Conservation (phyloP, 805 yeast genomes). For the Myxozyma melibiosi region DNA sequence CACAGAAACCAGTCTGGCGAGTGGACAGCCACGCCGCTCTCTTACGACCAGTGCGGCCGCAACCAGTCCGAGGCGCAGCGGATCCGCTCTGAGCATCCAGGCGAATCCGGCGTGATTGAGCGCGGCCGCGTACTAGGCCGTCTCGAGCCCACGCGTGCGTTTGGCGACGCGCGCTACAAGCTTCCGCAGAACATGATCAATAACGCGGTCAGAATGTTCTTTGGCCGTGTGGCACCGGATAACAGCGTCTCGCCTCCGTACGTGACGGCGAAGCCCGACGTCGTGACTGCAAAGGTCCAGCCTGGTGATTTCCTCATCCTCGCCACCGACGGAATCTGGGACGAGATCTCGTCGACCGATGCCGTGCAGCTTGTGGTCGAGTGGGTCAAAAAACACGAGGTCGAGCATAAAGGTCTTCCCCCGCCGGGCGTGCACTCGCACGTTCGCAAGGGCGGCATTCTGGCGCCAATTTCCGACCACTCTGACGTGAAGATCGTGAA, state of each 20-base stretch:
- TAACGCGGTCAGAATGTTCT: slow-evolving; percentile 68
- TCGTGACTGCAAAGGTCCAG: slow-evolving; percentile 76
- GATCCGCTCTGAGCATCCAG: slow-evolving; percentile 87
- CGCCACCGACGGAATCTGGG: slow-evolving; percentile 94
- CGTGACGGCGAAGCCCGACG: slow-evolving; percentile 91
- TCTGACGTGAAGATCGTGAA: slow-evolving; percentile 16
- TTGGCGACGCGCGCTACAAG: slow-evolving; percentile 95
- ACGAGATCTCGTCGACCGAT: slow-evolving; percentile 87
- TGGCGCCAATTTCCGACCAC: slow-evolving; percentile 19
- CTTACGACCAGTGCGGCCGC: slow-evolving; percentile 93
- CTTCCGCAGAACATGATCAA: slow-evolving; percentile 77
- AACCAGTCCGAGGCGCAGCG: slow-evolving; percentile 84
- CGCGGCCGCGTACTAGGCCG: slow-evolving; percentile 92
- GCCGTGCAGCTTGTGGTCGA: slow-evolving; percentile 88
- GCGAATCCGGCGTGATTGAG: slow-evolving; percentile 70
- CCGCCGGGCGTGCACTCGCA: slow-evolving; percentile 43
- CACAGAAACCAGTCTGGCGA: slow-evolving; percentile 52
- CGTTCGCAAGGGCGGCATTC: slow-evolving; percentile 24
- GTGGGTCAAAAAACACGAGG: slow-evolving; percentile 81
- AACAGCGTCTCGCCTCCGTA: slow-evolving; percentile 91
- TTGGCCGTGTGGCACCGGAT: slow-evolving; percentile 66
- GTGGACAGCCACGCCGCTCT: slow-evolving; percentile 87
- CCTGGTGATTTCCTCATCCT: slow-evolving; percentile 82
- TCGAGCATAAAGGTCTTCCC: slow-evolving; percentile 60
- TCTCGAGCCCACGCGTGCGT: slow-evolving; percentile 92